Evolutionary conservation across 2,329 filamentous ascomycete species (phyloP), one percentile per base, ranked within the genome.

Genomic region (Aspergillus brunneoviolaceus): DNA sequence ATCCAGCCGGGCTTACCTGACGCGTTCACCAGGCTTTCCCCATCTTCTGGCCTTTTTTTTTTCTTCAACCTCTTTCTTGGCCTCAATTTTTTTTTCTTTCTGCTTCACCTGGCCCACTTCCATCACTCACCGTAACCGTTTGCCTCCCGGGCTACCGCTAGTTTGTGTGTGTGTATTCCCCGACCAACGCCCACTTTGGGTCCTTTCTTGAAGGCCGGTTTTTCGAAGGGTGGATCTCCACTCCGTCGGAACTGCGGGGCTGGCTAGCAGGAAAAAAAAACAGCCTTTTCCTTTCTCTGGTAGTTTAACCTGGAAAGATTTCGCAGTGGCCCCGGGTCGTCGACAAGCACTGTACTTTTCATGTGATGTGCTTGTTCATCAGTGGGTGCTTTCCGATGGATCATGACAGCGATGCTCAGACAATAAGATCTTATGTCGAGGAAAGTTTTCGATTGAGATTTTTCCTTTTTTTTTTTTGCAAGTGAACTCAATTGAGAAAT

Each of bases 171-270:
- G 57, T 45, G 49, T 57, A 35, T 49, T 49, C 50, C 16, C 39
- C 11, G 52, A 39, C 52, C 31, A 35, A 48, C 53, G 53, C 53
- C 45, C 42, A 39, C 51, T 45, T 19, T 19, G 39, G 39, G 27
- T 31, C 31, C n/a, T 55, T 57, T 47, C 11, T 4, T 29, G 53
- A 48, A 60, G 54, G 53, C 51, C 59, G 53, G 51, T 55, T 55
- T 55, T 49, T 55, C 51, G 23, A 57, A 58, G 51, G 63, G 27
- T 61, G 63, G 63, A 64, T 61, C 63, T 23, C 29, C 53, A 16
- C 19, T 49, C 27, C 52, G 57, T 60, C 59, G 63, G 60, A 54
- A 62, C 54, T 62, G 63, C 63, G 63, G 63, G 63, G 61, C 63
- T 56, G 63, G 61, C 63, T 56, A 47, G 50, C 59, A 52, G 39